Evolutionary conservation across 2,329 filamentous ascomycete species (phyloP), one percentile per base, ranked within the genome.

Genomic region (Epichloe hybrida): DNA sequence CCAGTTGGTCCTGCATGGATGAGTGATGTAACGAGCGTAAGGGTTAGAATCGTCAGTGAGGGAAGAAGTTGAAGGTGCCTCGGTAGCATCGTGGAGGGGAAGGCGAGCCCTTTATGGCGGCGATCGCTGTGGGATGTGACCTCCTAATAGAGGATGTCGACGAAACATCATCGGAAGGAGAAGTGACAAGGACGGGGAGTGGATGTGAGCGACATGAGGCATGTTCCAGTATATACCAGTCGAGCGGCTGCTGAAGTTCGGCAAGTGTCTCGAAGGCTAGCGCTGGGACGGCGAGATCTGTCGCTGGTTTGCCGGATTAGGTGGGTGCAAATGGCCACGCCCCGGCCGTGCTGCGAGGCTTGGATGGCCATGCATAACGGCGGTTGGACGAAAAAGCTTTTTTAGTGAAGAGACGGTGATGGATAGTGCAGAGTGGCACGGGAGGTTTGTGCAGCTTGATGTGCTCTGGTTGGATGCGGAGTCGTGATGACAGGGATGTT

Each of bases 101-200:
- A 59, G 53, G 42, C 48, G 40, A 49, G 52, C 52, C 55, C 60
- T 59, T 57, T 66, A 62, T 60, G 59, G 60, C 61, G 54, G 55
- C 57, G 61, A 61, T 58, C 58, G 58, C 61, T 62, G 55, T 55
- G 57, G 64, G 61, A 62, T 65, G 63, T 55, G 59, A 69, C 68
- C 69, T 72, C 69, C 70, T 72, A 17, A 17, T 17, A 64, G 62
- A 62, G 66, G 64, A 66, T 61, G 54, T 58, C 58, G 66, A 23
- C 71, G 72, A 76, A 76, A 77, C 74, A 71, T 70, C 67, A 66
- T 64, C 60, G 69, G 70, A 71, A 66, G 62, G 68, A 69, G 65
- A 72, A 59, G 62, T 62, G 65, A 69, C 68, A 69, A 69, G 67
- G 66, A 65, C 62, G 46, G 46, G 31, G 21, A 49, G 6, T 38